Evolutionary conservation across 2,329 filamentous ascomycete species (phyloP).

Genomic region (Alternaria panax): DNA sequence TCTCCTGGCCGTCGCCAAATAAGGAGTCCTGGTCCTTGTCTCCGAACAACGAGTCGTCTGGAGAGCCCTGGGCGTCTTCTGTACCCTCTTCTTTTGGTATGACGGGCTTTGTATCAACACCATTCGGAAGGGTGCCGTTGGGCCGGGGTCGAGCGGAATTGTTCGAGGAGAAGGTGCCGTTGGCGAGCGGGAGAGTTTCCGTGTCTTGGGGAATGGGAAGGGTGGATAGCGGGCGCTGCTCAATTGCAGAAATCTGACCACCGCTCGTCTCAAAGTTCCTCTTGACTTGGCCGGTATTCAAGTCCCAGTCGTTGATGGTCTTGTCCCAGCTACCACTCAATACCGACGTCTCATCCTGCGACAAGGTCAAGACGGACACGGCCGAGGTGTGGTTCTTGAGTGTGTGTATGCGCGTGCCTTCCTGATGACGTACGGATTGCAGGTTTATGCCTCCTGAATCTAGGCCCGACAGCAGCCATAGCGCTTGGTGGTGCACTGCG

Average conservation of each 20-base stretch:
- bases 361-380: constrained; percentile 83
- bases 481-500: constrained; percentile 84
- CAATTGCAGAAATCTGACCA: constrained; percentile 86
- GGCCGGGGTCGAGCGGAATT: constrained; percentile 66
- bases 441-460: constrained; percentile 93
- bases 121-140: constrained; percentile 62
- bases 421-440: constrained; percentile 91
- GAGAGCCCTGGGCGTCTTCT: constrained; percentile 68
- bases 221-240: constrained; percentile 79
- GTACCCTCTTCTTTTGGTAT: constrained; percentile 49
- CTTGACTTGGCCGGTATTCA: constrained; percentile 81
- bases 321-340: constrained; percentile 98
- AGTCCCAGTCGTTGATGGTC: constrained; percentile 90
- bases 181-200: constrained; percentile 60
- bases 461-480: constrained; percentile 90
- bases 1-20: constrained; percentile 75
- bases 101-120: constrained; percentile 37
- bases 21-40: constrained; percentile 77
- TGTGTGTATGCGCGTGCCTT: constrained; percentile 85
- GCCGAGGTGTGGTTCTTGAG: constrained; percentile 87
- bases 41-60: constrained; percentile 82
- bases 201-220: constrained; percentile 78
- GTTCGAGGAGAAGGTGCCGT: constrained; percentile 79
- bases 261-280: constrained; percentile 79
- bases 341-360: constrained; percentile 84